These are phyloP conservation scores for Cladorrhinum samala DNA, from an alignment of 495 filamentous ascomycete genomes.

Conservation along the genomic window DNA sequence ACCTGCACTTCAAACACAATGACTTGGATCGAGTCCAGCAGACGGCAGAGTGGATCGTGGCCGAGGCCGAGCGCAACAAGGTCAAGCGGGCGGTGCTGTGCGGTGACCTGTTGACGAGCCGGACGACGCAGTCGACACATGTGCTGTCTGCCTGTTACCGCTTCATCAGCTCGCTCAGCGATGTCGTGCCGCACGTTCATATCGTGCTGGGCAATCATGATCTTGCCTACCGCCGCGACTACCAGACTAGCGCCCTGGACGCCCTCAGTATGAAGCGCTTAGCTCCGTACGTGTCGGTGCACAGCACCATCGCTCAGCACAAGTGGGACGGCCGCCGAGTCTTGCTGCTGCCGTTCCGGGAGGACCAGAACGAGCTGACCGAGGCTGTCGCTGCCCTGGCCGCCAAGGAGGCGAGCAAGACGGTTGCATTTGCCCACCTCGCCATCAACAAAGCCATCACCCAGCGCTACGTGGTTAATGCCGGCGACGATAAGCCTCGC, in stretches of 20 bases:
- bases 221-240: slow-evolving; percentile 28
- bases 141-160: slow-evolving; percentile 27
- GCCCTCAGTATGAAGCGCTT: slow-evolving; percentile 25
- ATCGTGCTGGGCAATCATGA: slow-evolving; percentile 33
- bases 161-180: slow-evolving; percentile 24
- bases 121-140: slow-evolving; percentile 26
- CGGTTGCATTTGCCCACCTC: slow-evolving; percentile 28
- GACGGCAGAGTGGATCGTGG: slow-evolving; percentile 29
- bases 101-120: slow-evolving; percentile 29
- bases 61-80: slow-evolving; percentile 11
- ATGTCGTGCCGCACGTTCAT: slow-evolving; percentile 27
- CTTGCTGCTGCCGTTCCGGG: slow-evolving; percentile 9
- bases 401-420: slow-evolving; percentile 16
- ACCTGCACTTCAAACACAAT: slow-evolving; percentile 28
- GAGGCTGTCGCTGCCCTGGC: slow-evolving; percentile 17
- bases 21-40: slow-evolving; percentile 23
- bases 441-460: slow-evolving; percentile 29
- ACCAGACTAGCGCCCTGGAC: slow-evolving; percentile 26
- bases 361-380: slow-evolving; percentile 8
- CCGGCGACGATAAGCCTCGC: slow-evolving; percentile 6
- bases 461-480: slow-evolving; percentile 20
- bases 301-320: slow-evolving; percentile 17
- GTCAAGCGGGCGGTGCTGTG: slow-evolving; percentile 27
- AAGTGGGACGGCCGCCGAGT: slow-evolving; percentile 27
- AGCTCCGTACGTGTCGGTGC: slow-evolving; percentile 21